Percentiles rank a stretch among this genome's conserved stretches.
Evolutionary conservation across 2,329 filamentous ascomycete species (phyloP).

Genomic region (Alternaria viburni): DNA sequence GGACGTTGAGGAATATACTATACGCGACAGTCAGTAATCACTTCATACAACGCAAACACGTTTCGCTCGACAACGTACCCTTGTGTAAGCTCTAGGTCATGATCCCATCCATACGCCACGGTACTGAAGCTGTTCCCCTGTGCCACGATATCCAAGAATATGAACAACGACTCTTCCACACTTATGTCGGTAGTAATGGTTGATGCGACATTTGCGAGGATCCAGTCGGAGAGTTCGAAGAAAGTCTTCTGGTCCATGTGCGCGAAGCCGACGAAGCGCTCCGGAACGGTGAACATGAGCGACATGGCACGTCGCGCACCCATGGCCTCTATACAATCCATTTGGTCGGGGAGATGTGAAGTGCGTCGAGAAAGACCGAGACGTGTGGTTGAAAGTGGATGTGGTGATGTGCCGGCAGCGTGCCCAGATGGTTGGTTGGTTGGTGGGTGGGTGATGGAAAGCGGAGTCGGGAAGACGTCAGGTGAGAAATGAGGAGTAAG

Average conservation of each 20-base stretch:
- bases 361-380: background rate
- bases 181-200: constrained; percentile 39
- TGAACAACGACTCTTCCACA: constrained; percentile 46
- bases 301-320: constrained; percentile 39
- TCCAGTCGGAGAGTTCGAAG: constrained; percentile 48
- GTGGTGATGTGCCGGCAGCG: background rate
- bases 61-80: constrained; percentile 30
- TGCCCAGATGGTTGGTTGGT: background rate
- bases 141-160: constrained; percentile 47
- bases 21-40: constrained; percentile 16
- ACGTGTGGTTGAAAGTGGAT: background rate
- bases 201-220: constrained; percentile 41
- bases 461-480: constrained; percentile 15
- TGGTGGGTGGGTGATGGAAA: constrained; percentile 6
- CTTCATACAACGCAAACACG: background rate
- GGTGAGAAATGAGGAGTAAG: constrained; percentile 6
- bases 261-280: constrained; percentile 47
- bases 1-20: constrained; percentile 45
- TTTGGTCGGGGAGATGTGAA: constrained; percentile 1
- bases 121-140: constrained; percentile 45
- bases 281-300: constrained; percentile 44
- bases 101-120: constrained; percentile 43
- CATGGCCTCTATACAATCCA: constrained; percentile 25
- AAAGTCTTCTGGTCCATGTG: constrained; percentile 49
- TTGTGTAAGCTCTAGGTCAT: constrained; percentile 45